phyloP scores from a whole-genome alignment of 306 rosid species.

The Purshia tridentata region DNA sequence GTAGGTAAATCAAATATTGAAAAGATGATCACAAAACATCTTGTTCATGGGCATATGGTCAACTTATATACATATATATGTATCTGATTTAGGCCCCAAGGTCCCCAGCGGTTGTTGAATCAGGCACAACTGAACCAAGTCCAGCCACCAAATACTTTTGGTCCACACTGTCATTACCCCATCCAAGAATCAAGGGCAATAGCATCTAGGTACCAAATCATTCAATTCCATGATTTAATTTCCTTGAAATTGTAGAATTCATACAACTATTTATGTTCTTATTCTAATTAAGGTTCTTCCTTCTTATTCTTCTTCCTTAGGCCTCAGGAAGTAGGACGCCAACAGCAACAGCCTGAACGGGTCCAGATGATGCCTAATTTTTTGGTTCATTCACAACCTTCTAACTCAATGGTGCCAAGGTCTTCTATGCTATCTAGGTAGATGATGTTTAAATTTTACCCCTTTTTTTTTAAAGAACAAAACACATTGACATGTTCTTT shows the following conservation, averaged over 20 bases:
- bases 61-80: not conserved
- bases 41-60: not conserved
- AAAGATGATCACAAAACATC: not conserved
- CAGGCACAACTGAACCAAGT: slow-evolving; percentile 14
- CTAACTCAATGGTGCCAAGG: not conserved
- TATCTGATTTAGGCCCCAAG: slow-evolving; percentile 19
- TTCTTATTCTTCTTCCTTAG: not conserved
- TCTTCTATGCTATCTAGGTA: slow-evolving; percentile 24
- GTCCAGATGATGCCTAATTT: not conserved
- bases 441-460: not conserved
- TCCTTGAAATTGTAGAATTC: not conserved
- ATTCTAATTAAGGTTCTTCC: not conserved
- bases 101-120: not conserved
- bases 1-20: not conserved
- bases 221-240: not conserved
- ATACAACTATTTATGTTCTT: not conserved
- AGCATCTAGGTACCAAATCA: not conserved
- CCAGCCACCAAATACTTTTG: not conserved
- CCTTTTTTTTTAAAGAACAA: too few species aligned
- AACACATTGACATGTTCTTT: too few species aligned
- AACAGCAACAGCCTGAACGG: slow-evolving; percentile 13
- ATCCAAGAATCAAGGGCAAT: not conserved
- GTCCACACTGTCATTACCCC: slow-evolving; percentile 6
- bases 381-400: not conserved
- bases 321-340: slow-evolving; percentile 1